Evolutionary conservation across 2,329 filamentous ascomycete species (phyloP), one percentile per base, ranked within the genome.

Genomic region (Lecanicillium sp.): DNA sequence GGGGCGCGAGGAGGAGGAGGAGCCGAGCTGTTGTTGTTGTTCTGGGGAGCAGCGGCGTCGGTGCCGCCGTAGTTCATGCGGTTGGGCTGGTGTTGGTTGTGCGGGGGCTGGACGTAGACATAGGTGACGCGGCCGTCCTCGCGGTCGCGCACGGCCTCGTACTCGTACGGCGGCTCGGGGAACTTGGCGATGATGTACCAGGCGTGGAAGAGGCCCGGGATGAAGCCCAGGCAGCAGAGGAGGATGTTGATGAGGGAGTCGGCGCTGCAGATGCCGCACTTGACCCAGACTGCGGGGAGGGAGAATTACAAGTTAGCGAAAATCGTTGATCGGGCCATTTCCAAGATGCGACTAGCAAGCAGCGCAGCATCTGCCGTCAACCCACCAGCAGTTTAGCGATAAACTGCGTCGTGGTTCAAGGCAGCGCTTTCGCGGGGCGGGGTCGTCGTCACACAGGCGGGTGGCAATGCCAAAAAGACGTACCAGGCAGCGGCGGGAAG

Each of bases 101-200:
- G 52, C 32, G 64, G 61, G 50, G 66, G 62, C 49, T 76, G 72
- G 42, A 87, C 83, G 56, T 87, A 84, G 59, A 94, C 84, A 62
- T 92, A 90, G 29, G 81, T 83, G 40, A 90, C 79, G 44, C 71
- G 73, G 49, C 73, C 68, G 49, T 67, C 64, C 49, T 74, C 72
- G 51, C 57, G 50, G 52, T 77, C 73, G 38, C 79, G 76, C 5
- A 84, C 59, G 36, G 69, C 65, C 49, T 86, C 77, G 63, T 92
- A 88, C 46, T 83, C 77, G 60, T 74, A 75, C 42, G 81, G 71
- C 29, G 74, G 50, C 44, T 96, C 90, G 42, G 92, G 92, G 60
- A 83, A 86, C 57, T 86, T 84, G 54, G 86, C 77, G 64, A 98
- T 96, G 63, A 97, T 94, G 73, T 97, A 98, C 90, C 92, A 97